Evolutionary conservation across 148 eudicot genomes (phyloP).

Genomic region (Gaultheria prostrata): DNA sequence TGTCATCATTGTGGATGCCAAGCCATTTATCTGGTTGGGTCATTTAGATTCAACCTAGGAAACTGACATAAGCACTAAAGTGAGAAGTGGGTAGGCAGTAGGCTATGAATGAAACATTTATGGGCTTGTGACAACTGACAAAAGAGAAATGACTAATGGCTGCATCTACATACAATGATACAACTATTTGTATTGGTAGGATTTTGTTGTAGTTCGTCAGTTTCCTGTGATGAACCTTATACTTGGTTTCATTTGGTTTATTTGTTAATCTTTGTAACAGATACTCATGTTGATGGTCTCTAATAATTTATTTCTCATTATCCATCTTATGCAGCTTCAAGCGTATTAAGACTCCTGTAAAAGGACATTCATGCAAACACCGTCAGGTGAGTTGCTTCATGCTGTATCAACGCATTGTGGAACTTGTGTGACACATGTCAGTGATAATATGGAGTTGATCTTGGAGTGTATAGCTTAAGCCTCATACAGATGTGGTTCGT

Average conservation of each 20-base stretch:
- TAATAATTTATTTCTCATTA: conserved; percentile 1
- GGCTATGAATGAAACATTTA: neutral
- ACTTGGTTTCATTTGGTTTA: neutral
- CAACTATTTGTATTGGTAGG: neutral
- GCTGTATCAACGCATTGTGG: neutral
- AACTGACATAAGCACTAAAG: neutral
- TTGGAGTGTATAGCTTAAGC: neutral
- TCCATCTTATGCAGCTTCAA: conserved; percentile 43
- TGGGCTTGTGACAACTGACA: neutral
- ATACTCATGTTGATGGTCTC: conserved; percentile 6
- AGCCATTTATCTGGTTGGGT: neutral
- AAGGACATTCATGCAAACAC: conserved; percentile 86
- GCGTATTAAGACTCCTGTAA: conserved; percentile 72
- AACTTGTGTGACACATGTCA: neutral
- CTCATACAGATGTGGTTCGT: neutral
- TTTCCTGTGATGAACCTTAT: neutral
- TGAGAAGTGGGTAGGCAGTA: neutral
- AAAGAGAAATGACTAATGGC: neutral
- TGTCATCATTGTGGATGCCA: neutral
- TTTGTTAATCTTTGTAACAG: neutral
- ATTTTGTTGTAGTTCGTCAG: neutral
- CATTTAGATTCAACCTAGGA: neutral
- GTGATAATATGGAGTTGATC: neutral
- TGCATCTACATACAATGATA: neutral
- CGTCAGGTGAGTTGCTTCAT: conserved; percentile 61